Evolutionary conservation across 257 asterid species (phyloP).

Genomic region (Fraxinus pennsylvanica): DNA sequence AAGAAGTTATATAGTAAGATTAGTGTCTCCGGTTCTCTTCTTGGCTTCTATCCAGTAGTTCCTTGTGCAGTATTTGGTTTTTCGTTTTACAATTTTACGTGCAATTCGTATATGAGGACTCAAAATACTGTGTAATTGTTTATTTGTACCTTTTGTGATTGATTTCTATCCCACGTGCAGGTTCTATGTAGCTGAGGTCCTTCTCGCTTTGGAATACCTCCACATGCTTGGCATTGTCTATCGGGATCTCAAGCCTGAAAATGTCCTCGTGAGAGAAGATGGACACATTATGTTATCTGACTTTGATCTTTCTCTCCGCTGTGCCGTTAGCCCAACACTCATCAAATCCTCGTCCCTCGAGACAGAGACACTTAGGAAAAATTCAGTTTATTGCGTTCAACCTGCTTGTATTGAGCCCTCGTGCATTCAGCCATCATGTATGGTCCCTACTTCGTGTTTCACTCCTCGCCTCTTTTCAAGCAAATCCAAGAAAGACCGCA

Average conservation of each 20-base stretch:
- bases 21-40: background rate
- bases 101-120: background rate
- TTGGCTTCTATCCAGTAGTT: background rate
- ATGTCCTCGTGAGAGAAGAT: slow-evolving; percentile 69
- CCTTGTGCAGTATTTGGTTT: background rate
- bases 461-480: slow-evolving; percentile 63
- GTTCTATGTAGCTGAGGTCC: slow-evolving; percentile 73
- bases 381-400: slow-evolving; percentile 48
- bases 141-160: background rate
- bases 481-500: slow-evolving; percentile 63
- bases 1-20: background rate
- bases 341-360: slow-evolving; percentile 55
- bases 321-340: slow-evolving; percentile 74
- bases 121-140: background rate
- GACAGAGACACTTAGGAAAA: slow-evolving; percentile 36
- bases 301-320: slow-evolving; percentile 69
- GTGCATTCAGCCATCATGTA: slow-evolving; percentile 56
- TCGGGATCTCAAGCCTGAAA: slow-evolving; percentile 73
- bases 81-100: background rate
- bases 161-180: slow-evolving; percentile 33
- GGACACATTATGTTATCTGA: slow-evolving; percentile 74
- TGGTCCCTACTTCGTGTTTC: slow-evolving; percentile 62
- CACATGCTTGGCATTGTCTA: slow-evolving; percentile 77
- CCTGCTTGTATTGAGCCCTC: slow-evolving; percentile 60
- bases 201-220: slow-evolving; percentile 64